These are phyloP conservation scores for Penicillium lividum DNA, from an alignment of 495 filamentous ascomycete genomes.

Conservation along the genomic window DNA sequence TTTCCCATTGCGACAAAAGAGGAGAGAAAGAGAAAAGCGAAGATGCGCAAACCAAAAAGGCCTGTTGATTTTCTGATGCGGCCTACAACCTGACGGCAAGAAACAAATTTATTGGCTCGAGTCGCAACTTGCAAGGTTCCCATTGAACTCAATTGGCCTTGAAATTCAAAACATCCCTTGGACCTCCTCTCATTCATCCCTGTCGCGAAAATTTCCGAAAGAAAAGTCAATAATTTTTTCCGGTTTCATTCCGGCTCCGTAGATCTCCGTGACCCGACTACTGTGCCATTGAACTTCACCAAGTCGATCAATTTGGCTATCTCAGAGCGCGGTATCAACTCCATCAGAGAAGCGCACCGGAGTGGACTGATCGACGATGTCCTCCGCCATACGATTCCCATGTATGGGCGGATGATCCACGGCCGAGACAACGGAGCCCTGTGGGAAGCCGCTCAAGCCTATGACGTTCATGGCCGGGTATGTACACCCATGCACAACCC, in stretches of 20 bases:
- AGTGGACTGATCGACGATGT: conserved; percentile 70
- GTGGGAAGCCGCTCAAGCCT: conserved; percentile 78
- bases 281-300: conserved; percentile 89
- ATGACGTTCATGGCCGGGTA: conserved; percentile 88
- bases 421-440: conserved; percentile 65
- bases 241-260: conserved; percentile 15
- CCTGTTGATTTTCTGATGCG: neutral
- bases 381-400: conserved; percentile 77
- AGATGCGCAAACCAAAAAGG: neutral
- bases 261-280: conserved; percentile 86
- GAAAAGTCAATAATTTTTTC: conserved; percentile 13
- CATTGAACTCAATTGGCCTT: neutral
- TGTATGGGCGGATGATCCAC: conserved; percentile 98
- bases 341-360: conserved; percentile 67
- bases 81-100: neutral
- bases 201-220: conserved; percentile 22
- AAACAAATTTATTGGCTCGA: neutral
- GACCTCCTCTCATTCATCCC: neutral
- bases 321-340: conserved; percentile 91
- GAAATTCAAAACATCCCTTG: neutral
- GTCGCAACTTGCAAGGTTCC: neutral
- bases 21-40: neutral
- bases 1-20: conserved; percentile 3
- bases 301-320: conserved; percentile 96
- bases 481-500: conserved; percentile 16